These are phyloP conservation scores for Cryptococcus sp. DNA, from an alignment of 1,284 basidiomycete species.

Conservation along the genomic window DNA sequence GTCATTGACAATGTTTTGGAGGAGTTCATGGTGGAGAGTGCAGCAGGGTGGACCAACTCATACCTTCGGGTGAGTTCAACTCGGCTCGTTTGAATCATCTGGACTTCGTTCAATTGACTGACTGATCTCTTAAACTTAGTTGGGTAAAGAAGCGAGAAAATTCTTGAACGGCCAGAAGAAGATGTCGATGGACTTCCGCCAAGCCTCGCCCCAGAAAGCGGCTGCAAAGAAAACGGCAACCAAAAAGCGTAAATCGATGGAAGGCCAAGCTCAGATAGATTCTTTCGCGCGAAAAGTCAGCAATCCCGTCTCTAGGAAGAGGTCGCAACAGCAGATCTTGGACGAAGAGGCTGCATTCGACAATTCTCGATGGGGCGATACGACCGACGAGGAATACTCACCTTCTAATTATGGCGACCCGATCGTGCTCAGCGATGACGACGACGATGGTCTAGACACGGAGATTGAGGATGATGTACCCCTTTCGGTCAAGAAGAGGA, in stretches of 20 bases:
- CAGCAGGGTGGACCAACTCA: conserved; percentile 47
- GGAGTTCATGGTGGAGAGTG: conserved; percentile 39
- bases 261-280: conserved; percentile 22
- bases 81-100: neutral
- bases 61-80: conserved; percentile 47
- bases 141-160: conserved; percentile 28
- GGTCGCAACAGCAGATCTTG: conserved; percentile 34
- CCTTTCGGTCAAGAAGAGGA: conserved; percentile 19
- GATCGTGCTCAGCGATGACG: conserved; percentile 18
- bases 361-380: conserved; percentile 41
- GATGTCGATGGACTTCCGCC: conserved; percentile 38
- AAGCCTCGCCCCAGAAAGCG: conserved; percentile 22
- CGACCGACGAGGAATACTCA: conserved; percentile 27
- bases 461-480: conserved; percentile 53
- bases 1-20: conserved; percentile 44
- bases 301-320: conserved; percentile 33
- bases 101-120: too few species aligned
- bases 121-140: conserved; percentile 18
- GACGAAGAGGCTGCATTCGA: conserved; percentile 40
- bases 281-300: conserved; percentile 21
- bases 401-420: conserved; percentile 17
- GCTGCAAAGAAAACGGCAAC: conserved; percentile 13
- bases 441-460: conserved; percentile 1
- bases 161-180: conserved; percentile 33
- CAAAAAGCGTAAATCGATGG: conserved; percentile 3